phyloP scores from a whole-genome alignment of 768 basidiomycete species.

The Gymnopilus junonius region DNA sequence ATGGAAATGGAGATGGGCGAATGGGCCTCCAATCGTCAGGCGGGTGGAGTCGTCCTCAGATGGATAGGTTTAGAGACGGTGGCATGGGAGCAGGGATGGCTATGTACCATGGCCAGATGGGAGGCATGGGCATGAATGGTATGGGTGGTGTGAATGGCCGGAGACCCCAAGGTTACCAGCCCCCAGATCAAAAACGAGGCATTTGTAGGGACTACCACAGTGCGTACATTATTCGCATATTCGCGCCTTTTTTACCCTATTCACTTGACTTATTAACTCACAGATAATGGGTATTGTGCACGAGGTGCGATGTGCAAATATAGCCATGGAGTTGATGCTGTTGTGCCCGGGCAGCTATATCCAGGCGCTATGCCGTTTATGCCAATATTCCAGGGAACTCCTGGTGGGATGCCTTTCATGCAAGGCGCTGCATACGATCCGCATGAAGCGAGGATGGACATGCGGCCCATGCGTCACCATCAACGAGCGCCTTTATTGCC shows the following conservation, averaged over 20 bases:
- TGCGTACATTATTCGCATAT: constrained; percentile 43
- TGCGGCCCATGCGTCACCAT: constrained; percentile 57
- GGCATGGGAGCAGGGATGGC: constrained; percentile 35
- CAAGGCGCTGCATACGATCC: constrained; percentile 67
- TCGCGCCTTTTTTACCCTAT: not conserved
- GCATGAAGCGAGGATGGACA: constrained; percentile 80
- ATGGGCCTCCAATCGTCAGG: constrained; percentile 40
- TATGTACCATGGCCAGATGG: constrained; percentile 25
- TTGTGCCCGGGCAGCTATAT: constrained; percentile 73
- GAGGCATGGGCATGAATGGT: constrained; percentile 35
- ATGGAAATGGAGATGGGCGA: constrained; percentile 43
- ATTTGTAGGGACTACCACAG: constrained; percentile 94
- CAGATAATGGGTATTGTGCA: constrained; percentile 91
- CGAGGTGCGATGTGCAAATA: constrained; percentile 90
- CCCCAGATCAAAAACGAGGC: constrained; percentile 74
- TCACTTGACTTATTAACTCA: constrained; percentile 8
- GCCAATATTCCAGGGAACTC: constrained; percentile 65
- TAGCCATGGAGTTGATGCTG: constrained; percentile 90
- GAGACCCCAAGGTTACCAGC: constrained; percentile 64
- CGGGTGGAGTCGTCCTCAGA: constrained; percentile 46
- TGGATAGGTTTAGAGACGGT: constrained; percentile 39
- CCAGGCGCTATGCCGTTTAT: constrained; percentile 64
- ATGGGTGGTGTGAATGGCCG: constrained; percentile 45
- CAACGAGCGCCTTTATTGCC: constrained; percentile 63
- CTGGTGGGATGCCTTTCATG: constrained; percentile 49